Evolutionary conservation across 257 asterid genomes (phyloP).

Genomic region (Solanum chmielewskii): DNA sequence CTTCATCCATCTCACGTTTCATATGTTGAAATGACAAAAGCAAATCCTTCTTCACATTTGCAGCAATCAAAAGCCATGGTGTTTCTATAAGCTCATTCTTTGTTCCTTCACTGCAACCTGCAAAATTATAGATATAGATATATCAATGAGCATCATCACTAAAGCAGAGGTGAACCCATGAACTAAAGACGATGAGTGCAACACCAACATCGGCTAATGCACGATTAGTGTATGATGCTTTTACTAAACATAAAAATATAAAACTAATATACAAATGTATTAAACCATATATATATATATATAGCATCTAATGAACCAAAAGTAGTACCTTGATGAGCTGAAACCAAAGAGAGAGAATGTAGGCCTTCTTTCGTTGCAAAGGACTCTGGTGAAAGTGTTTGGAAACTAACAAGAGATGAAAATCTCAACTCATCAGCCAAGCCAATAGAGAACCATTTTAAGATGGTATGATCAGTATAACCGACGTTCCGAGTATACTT

Average conservation of each 20-base stretch:
- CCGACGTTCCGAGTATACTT: not conserved
- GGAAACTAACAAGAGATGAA: not conserved
- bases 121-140: not conserved
- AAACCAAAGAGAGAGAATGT: not conserved
- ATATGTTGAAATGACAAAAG: constrained; percentile 23
- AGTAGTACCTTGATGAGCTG: not conserved
- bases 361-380: not conserved
- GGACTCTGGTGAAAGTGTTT: not conserved
- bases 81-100: not conserved
- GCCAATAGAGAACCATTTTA: not conserved
- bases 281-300: too few relatives aligned
- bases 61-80: constrained; percentile 27
- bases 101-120: constrained; percentile 2
- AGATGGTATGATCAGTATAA: not conserved
- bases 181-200: too few relatives aligned
- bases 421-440: constrained; percentile 12
- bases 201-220: too few relatives aligned
- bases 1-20: constrained; percentile 10
- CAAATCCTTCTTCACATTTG: constrained; percentile 25
- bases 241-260: too few relatives aligned
- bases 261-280: too few relatives aligned
- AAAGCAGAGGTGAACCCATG: too few relatives aligned
- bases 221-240: too few relatives aligned
- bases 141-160: too few relatives aligned
- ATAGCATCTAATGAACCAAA: too few relatives aligned